Conservation (phyloP, 2,329 filamentous ascomycete genomes). For the Fusarium praegraminearum region DNA sequence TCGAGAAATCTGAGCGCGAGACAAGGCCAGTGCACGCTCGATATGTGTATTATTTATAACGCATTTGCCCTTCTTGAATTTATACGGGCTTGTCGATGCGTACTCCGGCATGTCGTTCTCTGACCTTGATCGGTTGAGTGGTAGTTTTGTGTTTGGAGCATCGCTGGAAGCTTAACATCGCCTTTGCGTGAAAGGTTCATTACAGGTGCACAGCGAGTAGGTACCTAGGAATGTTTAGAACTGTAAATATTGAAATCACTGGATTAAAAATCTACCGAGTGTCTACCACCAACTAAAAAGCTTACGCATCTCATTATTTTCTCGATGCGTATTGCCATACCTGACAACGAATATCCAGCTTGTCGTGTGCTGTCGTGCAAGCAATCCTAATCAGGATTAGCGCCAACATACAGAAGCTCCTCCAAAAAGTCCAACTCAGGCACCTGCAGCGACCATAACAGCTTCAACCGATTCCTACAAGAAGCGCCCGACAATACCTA, state of each 20-base stretch:
- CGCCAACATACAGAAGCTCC: slow-evolving; percentile 34
- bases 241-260: not conserved
- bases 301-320: not conserved
- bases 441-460: slow-evolving; percentile 27
- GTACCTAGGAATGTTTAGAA: not conserved
- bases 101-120: not conserved
- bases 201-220: not conserved
- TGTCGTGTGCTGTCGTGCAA: slow-evolving; percentile 4
- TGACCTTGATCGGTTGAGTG: no score
- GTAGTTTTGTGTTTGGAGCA: not conserved
- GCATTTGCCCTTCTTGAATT: no score
- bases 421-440: slow-evolving; percentile 45
- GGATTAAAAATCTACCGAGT: not conserved
- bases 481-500: not conserved
- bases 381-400: slow-evolving; percentile 39
- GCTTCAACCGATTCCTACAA: slow-evolving; percentile 17
- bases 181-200: not conserved
- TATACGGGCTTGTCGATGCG: no score
- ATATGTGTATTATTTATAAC: no score
- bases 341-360: not conserved
- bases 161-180: not conserved
- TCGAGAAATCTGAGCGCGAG: not conserved
- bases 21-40: not conserved
- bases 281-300: not conserved
- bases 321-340: not conserved